phyloP scores from a whole-genome alignment of 2,329 filamentous ascomycete species.

The Fusarium miscanthi region DNA sequence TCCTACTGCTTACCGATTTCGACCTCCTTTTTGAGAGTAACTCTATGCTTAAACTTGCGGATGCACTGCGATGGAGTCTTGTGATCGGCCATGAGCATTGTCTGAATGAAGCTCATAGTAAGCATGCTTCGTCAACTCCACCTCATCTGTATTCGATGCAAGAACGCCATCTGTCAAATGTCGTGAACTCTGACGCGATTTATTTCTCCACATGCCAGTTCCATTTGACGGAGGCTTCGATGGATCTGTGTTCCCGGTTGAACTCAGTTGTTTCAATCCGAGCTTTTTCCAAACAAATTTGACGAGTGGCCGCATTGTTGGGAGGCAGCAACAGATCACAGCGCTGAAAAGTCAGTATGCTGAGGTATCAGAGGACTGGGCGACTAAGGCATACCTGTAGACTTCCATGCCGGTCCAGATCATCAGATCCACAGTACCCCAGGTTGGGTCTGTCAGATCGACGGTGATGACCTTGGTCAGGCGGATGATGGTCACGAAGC shows the following conservation, averaged over 20 bases:
- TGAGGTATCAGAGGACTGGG: too few species aligned
- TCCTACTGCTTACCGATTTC: background rate
- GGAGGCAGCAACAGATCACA: slow-evolving; percentile 2
- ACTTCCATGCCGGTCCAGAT: slow-evolving; percentile 14
- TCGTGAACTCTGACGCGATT: background rate
- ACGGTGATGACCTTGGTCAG: slow-evolving; percentile 3
- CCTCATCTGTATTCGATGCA: background rate
- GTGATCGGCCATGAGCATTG: background rate
- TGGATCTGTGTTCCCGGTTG: background rate
- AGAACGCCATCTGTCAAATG: background rate
- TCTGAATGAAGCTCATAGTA: background rate
- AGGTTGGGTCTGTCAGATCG: background rate
- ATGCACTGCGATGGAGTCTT: background rate
- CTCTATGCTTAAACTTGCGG: background rate
- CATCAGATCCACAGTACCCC: slow-evolving; percentile 4
- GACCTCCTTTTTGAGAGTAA: accelerated
- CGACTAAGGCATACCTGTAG: background rate
- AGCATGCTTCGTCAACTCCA: background rate
- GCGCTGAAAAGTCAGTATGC: background rate
- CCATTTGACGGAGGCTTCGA: background rate
- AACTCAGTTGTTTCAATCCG: background rate
- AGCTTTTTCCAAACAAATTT: background rate
- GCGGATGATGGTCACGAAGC: slow-evolving; percentile 6
- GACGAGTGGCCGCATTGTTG: background rate
- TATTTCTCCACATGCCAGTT: background rate